Conservation (phyloP, 179 eudicot species). For the Beta lomatogona region DNA sequence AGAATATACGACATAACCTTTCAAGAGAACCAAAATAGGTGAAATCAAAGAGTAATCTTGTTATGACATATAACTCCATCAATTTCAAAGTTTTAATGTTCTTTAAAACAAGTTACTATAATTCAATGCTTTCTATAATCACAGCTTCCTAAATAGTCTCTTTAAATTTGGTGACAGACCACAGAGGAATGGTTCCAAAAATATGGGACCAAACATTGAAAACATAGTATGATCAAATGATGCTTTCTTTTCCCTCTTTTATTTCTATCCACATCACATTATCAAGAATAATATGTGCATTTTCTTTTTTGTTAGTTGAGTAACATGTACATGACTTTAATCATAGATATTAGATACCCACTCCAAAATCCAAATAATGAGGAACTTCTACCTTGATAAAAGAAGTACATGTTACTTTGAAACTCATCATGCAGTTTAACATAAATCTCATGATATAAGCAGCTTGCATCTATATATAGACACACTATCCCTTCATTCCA, state of each 20-base stretch:
- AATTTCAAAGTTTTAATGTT: not conserved
- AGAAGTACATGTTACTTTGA: not conserved
- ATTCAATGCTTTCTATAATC: not conserved
- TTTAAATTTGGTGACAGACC: not conserved
- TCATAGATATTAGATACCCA: not conserved
- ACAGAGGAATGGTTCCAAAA: not conserved
- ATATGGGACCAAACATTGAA: not conserved
- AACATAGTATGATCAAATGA: not conserved
- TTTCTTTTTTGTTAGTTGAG: too few relatives aligned
- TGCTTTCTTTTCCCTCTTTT: not conserved
- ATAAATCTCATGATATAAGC: not conserved
- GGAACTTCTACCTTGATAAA: not conserved
- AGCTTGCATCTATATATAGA: too few relatives aligned
- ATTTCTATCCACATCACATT: not conserved
- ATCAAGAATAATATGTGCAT: not conserved
- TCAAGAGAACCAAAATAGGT: not conserved
- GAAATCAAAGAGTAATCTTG: not conserved
- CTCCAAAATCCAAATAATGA: not conserved
- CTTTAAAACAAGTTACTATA: not conserved
- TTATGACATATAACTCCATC: not conserved
- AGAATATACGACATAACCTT: not conserved
- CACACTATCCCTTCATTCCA: too few relatives aligned
- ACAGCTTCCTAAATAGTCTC: not conserved
- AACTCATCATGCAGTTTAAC: not conserved
- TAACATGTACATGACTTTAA: not conserved